Conservation (phyloP, 768 basidiomycete genomes). For the Phylloporus sp. region DNA sequence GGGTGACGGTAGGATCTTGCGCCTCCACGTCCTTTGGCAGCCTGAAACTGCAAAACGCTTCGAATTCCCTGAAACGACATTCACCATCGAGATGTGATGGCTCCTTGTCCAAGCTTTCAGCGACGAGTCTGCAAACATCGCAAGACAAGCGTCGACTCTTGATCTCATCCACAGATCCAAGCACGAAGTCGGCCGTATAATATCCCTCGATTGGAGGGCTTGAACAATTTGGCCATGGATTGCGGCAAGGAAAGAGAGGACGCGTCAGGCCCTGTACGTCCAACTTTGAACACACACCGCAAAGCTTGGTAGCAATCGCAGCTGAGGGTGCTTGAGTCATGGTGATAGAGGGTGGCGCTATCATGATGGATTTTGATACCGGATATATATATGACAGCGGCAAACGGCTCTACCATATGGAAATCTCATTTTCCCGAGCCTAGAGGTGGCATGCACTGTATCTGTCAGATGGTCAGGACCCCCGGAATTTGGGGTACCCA, state of each 20-base stretch:
- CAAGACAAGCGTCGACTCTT: constrained; percentile 8
- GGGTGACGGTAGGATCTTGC: constrained; percentile 4
- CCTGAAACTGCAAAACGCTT: constrained; percentile 5
- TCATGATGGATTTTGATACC: not conserved
- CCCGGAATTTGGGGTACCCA: too few relatives aligned
- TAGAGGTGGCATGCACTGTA: too few relatives aligned
- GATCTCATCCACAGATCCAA: constrained; percentile 14
- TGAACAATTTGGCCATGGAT: not conserved
- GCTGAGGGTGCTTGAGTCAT: not conserved
- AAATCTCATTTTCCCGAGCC: too few relatives aligned
- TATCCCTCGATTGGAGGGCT: not conserved
- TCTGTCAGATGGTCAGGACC: too few relatives aligned
- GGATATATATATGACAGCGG: not conserved
- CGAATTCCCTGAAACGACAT: not conserved
- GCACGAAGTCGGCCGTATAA: not conserved
- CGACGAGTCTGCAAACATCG: constrained; percentile 11
- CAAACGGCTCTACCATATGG: not conserved
- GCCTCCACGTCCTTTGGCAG: not conserved
- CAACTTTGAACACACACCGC: not conserved
- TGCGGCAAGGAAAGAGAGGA: not conserved
- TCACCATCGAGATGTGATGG: constrained; percentile 4
- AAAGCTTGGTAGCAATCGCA: not conserved
- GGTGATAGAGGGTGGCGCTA: not conserved
- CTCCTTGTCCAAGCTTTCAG: constrained; percentile 11
- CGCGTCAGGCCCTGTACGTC: not conserved